These are phyloP conservation scores for Urtica urens DNA, from an alignment of 306 rosid species.

Conservation along the genomic window DNA sequence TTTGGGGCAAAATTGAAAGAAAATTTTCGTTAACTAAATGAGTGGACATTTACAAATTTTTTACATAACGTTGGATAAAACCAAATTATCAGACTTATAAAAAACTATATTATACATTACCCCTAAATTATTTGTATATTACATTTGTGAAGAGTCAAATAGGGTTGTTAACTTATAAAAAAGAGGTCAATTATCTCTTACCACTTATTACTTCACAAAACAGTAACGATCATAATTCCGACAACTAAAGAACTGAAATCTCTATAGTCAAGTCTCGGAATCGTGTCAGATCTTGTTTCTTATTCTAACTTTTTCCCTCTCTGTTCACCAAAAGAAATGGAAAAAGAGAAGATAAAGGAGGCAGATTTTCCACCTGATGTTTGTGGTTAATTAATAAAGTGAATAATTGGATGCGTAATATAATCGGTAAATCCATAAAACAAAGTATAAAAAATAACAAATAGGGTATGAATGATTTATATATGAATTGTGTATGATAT, in stretches of 20 bases:
- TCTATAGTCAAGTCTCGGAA: slow-evolving; percentile 9
- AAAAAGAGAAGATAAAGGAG: slow-evolving; percentile 1
- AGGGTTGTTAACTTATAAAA: background rate
- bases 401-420: background rate
- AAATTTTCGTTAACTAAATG: too few species aligned
- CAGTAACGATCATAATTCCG: background rate
- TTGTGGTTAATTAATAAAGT: slow-evolving; percentile 7
- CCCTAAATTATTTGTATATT: too few species aligned
- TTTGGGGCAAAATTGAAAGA: too few species aligned
- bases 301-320: background rate
- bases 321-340: slow-evolving; percentile 6
- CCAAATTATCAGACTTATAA: too few species aligned
- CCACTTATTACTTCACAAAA: background rate
- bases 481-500: background rate
- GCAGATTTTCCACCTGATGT: slow-evolving; percentile 16
- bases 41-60: too few species aligned
- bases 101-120: too few species aligned
- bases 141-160: too few species aligned
- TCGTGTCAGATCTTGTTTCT: slow-evolving; percentile 21
- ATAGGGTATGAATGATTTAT: background rate
- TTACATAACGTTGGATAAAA: too few species aligned
- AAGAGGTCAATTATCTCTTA: too few species aligned
- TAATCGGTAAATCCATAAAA: background rate
- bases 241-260: slow-evolving; percentile 10
- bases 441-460: background rate